Evolutionary conservation across 768 basidiomycete genomes (phyloP).

Genomic region (Calocera cornea): DNA sequence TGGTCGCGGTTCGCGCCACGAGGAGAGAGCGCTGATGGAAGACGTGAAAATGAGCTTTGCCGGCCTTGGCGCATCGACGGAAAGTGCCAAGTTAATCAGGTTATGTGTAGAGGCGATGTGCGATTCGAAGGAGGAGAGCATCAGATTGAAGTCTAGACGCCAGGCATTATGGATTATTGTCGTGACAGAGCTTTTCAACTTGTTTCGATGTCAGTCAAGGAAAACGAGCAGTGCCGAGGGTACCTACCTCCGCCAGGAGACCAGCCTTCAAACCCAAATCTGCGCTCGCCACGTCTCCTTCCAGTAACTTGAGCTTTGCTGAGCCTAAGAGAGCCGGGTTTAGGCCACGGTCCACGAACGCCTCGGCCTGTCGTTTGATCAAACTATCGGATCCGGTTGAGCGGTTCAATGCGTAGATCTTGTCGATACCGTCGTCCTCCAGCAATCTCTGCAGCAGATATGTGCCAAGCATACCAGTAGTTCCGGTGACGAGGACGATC

Average conservation of each 20-base stretch:
- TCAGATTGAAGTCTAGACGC: conserved; percentile 6
- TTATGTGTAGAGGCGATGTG: not conserved
- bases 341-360: not conserved
- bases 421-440: not conserved
- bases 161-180: not conserved
- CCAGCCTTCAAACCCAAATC: no score
- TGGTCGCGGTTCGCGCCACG: not conserved
- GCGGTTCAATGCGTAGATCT: conserved; percentile 4
- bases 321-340: no score
- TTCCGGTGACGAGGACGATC: not conserved
- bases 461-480: not conserved
- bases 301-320: no score
- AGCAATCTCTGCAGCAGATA: not conserved
- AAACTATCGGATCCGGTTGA: not conserved
- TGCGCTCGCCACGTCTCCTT: no score
- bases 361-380: not conserved
- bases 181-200: not conserved
- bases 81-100: not conserved
- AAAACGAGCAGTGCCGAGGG: no score
- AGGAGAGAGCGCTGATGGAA: not conserved
- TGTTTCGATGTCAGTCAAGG: not conserved
- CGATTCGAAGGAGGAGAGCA: not conserved
- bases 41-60: not conserved
- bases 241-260: no score
- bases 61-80: not conserved